Percentiles rank a stretch among this genome's conserved stretches.
Conservation (phyloP, 2,329 filamentous ascomycete species). For the Hymenoscyphus infarciens region DNA sequence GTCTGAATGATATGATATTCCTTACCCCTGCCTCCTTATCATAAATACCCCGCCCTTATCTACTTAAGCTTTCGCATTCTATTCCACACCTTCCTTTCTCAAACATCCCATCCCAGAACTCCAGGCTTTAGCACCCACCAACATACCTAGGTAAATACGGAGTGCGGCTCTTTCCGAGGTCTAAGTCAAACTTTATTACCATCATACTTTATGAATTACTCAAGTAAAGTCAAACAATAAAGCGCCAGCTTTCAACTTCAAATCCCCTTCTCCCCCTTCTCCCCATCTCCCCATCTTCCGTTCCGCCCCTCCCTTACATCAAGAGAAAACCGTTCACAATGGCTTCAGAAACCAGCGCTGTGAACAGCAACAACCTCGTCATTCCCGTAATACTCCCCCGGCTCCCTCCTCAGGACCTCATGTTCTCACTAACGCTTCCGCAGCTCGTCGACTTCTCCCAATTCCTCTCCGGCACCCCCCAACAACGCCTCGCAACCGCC, state of each 20-base stretch:
- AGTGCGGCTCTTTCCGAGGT: constrained; percentile 12
- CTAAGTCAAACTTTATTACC: not conserved
- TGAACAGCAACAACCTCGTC: constrained; percentile 49
- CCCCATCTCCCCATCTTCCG: not conserved
- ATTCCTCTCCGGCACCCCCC: constrained; percentile 61
- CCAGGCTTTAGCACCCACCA: not conserved
- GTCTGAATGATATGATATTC: not conserved
- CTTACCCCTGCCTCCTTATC: not conserved
- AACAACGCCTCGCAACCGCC: constrained; percentile 62
- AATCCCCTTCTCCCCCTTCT: not conserved
- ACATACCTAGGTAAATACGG: constrained; percentile 1
- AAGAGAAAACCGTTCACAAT: constrained; percentile 16
- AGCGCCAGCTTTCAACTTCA: not conserved
- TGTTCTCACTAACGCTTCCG: constrained; percentile 13
- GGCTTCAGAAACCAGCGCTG: constrained; percentile 33
- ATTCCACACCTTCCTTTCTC: constrained; percentile 6
- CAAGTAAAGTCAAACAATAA: not conserved
- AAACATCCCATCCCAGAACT: not conserved
- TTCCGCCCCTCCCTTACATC: not conserved
- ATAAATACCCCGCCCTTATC: not conserved
- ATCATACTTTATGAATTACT: not conserved
- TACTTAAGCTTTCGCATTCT: not conserved
- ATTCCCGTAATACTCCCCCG: constrained; percentile 51
- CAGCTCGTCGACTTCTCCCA: constrained; percentile 76
- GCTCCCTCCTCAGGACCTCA: too few species aligned